phyloP scores from a whole-genome alignment of 345 rosid genomes.

The Microthlaspi erraticum region DNA sequence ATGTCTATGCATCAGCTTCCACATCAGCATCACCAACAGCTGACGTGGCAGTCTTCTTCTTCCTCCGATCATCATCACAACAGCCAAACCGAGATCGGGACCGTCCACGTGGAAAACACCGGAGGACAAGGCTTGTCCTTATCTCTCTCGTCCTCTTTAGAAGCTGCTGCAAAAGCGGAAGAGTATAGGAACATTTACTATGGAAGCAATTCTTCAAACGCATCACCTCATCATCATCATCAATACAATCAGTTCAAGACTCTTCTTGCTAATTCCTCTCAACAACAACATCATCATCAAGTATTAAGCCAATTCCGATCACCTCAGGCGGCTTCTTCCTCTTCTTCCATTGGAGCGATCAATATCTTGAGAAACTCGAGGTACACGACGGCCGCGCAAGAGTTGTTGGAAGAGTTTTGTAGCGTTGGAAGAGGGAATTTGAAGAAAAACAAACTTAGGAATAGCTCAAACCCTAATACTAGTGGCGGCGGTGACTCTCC shows the following conservation, averaged over 20 bases:
- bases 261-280: slow-evolving; percentile 39
- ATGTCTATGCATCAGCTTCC: slow-evolving; percentile 48
- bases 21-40: slow-evolving; percentile 59
- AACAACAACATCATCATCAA: slow-evolving; percentile 55
- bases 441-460: slow-evolving; percentile 60
- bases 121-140: slow-evolving; percentile 85
- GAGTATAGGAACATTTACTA: slow-evolving; percentile 57
- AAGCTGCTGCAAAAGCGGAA: slow-evolving; percentile 83
- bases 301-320: slow-evolving; percentile 46
- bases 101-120: slow-evolving; percentile 54
- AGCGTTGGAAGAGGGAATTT: slow-evolving; percentile 86
- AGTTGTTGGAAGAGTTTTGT: slow-evolving; percentile 90
- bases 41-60: slow-evolving; percentile 59
- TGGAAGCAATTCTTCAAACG: slow-evolving; percentile 34
- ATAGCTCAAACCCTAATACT: slow-evolving; percentile 68
- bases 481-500: slow-evolving; percentile 53
- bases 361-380: slow-evolving; percentile 77
- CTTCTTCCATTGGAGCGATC: slow-evolving; percentile 66
- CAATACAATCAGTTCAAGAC: slow-evolving; percentile 43
- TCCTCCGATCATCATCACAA: slow-evolving; percentile 46
- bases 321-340: slow-evolving; percentile 38
- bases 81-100: slow-evolving; percentile 57
- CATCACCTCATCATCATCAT: slow-evolving; percentile 32
- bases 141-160: slow-evolving; percentile 78
- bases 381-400: slow-evolving; percentile 79